Evolutionary conservation across 2,329 filamentous ascomycete species (phyloP).

Genomic region (Graphilbum fragrans): DNA sequence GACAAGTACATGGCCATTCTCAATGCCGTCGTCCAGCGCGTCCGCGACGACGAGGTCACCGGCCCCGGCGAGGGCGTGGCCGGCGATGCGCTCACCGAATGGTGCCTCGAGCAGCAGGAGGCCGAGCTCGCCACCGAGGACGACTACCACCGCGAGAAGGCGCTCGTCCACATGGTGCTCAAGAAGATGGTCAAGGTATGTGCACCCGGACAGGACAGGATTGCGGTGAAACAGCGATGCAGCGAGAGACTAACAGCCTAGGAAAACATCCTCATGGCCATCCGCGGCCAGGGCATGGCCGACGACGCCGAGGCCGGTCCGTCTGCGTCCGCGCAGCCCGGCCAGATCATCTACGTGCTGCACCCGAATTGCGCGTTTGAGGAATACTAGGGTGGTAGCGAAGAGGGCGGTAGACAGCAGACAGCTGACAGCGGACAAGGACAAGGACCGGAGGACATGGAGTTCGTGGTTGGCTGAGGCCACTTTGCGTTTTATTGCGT

Average conservation of each 20-base stretch:
- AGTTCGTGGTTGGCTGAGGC: too few species aligned
- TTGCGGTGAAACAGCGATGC: not conserved
- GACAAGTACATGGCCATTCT: conserved; percentile 91
- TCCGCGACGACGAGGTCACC: conserved; percentile 69
- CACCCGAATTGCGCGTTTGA: conserved; percentile 92
- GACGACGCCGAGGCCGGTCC: conserved; percentile 30
- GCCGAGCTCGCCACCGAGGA: conserved; percentile 70
- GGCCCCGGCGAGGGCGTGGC: conserved; percentile 70
- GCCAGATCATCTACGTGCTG: conserved; percentile 65
- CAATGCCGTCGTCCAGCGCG: conserved; percentile 68
- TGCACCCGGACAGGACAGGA: not conserved
- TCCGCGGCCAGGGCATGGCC: conserved; percentile 48
- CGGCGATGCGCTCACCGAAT: conserved; percentile 67
- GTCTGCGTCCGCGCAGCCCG: conserved; percentile 14
- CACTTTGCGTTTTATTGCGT: too few species aligned
- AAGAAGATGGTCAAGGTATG: conserved; percentile 92
- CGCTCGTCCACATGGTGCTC: conserved; percentile 70
- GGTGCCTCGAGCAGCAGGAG: conserved; percentile 91
- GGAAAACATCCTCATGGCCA: conserved; percentile 80
- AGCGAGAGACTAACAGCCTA: conserved; percentile 20
- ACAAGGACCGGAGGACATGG: too few species aligned
- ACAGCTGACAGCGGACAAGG: too few species aligned
- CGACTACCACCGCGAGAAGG: conserved; percentile 63
- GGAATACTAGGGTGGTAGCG: conserved; percentile 33
- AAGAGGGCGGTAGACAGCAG: too few species aligned